Evolutionary conservation across 768 basidiomycete genomes (phyloP), one percentile per base, ranked within the genome.

Genomic region (Butyriboletus loyo): DNA sequence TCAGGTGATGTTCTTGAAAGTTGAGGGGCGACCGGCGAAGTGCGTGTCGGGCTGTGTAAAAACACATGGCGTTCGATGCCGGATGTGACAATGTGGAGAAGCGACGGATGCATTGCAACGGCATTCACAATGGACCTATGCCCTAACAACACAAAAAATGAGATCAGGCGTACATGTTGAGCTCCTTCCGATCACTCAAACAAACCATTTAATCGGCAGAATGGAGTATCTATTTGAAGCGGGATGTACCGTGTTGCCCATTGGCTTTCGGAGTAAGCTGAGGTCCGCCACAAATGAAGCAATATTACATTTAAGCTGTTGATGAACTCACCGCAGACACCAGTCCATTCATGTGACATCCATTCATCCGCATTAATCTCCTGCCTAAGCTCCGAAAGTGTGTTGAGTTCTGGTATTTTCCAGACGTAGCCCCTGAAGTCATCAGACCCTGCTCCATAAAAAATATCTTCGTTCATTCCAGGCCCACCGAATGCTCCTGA

Each of bases 351-450:
- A 34, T 54, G 57, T 15, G 63, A 63, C 15, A 61, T 57, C 84
- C 87, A 84, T 46, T 79, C 73, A 15, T 70, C 66, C 17, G 69
- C 54, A 28, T 69, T 66, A 40, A 88, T 66, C 41, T 77, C 73
- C 45, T 67, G 65, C 38, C 88, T 75, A 54, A 68, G 67, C 24
- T 75, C 74, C 1, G 62, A 52, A 40, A 89, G 73, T 15, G 71
- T 68, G 10, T 59, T 52, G 4, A 77, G 55, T 13, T 77, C 61
- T 4, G 91, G 90, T 32, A 93, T 73, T 57, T 79, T 81, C 91
- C 91, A 93, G 22, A 90, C 65, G 57, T 92, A 92, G 19, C 77
- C 81, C 34, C 83, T 76, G 63, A 92, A 92, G 66, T 92, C 88
- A 63, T 93, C 91, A 11, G 88, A 91, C 15, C 91, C 91, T n/a